Evolutionary conservation across 176 grass and related monocot species (phyloP).

Genomic region (Thalia dealbata): DNA sequence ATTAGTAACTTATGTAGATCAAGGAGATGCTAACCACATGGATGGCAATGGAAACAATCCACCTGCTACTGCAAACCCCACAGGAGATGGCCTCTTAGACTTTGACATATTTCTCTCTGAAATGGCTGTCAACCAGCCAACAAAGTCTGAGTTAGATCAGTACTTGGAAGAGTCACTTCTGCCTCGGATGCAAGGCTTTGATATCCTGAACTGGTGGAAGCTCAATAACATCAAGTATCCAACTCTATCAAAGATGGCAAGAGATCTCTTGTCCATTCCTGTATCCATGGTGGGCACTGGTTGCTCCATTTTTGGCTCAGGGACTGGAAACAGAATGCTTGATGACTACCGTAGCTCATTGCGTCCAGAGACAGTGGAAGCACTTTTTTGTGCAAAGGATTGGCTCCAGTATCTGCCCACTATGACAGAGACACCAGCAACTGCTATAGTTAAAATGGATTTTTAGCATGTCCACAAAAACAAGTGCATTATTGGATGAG

Average conservation of each 20-base stretch:
- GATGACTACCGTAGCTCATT: constrained; percentile 7
- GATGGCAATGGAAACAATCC: background rate
- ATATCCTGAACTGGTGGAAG: constrained; percentile 14
- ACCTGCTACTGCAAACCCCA: background rate
- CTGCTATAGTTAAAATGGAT: background rate
- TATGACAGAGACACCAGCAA: background rate
- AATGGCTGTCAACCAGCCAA: background rate
- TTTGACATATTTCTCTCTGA: constrained; percentile 4
- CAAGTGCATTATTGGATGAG: background rate
- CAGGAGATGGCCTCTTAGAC: background rate
- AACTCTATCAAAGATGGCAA: constrained; percentile 3
- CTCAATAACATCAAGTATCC: constrained; percentile 12
- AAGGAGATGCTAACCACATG: constrained; percentile 1
- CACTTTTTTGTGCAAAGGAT: constrained; percentile 1
- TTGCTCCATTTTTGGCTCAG: constrained; percentile 6
- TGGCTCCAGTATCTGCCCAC: constrained; percentile 6
- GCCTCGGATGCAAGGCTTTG: constrained; percentile 4
- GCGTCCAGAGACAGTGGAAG: background rate
- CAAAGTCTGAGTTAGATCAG: constrained; percentile 9
- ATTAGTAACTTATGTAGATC: constrained; percentile 1
- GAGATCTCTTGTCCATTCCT: constrained; percentile 8
- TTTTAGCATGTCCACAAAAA: background rate
- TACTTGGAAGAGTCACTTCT: constrained; percentile 10
- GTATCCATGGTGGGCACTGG: constrained; percentile 3
- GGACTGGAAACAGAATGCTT: constrained; percentile 5